Evolutionary conservation across 2,329 filamentous ascomycete genomes (phyloP).

Genomic region (Trichophyton schoenleinii): DNA sequence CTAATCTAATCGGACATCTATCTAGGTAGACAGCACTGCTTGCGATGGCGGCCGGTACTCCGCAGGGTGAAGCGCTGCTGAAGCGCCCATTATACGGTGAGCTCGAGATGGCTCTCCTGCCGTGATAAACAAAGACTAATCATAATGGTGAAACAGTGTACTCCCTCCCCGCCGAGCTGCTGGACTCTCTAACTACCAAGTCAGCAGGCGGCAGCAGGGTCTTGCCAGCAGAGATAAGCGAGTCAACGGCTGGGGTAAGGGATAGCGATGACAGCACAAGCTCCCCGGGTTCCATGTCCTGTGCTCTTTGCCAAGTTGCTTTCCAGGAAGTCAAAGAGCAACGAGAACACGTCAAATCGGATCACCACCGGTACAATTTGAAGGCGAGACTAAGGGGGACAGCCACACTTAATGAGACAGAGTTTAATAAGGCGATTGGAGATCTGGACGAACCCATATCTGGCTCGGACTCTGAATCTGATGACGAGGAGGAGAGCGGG

Average conservation of each 20-base stretch:
- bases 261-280: constrained; percentile 29
- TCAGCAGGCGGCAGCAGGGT: constrained; percentile 24
- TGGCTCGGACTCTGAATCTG: constrained; percentile 55
- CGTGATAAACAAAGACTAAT: neutral
- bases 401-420: constrained; percentile 58
- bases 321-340: constrained; percentile 70
- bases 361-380: constrained; percentile 86
- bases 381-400: constrained; percentile 75
- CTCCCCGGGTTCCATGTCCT: constrained; percentile 60
- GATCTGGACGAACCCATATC: constrained; percentile 90
- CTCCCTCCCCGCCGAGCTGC: constrained; percentile 63
- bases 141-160: constrained; percentile 51
- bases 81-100: constrained; percentile 41
- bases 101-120: constrained; percentile 6
- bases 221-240: constrained; percentile 17
- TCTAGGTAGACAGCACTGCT: neutral
- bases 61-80: constrained; percentile 28
- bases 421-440: constrained; percentile 77
- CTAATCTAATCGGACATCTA: neutral
- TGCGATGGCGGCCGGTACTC: constrained; percentile 14
- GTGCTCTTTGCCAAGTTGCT: constrained; percentile 62
- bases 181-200: constrained; percentile 54
- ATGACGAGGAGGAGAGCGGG: constrained; percentile 47
- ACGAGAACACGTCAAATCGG: constrained; percentile 72
- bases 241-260: constrained; percentile 20